Base-by-base conservation (phyloP, 768 basidiomycete species). In the Trametes sanguinea region DNA sequence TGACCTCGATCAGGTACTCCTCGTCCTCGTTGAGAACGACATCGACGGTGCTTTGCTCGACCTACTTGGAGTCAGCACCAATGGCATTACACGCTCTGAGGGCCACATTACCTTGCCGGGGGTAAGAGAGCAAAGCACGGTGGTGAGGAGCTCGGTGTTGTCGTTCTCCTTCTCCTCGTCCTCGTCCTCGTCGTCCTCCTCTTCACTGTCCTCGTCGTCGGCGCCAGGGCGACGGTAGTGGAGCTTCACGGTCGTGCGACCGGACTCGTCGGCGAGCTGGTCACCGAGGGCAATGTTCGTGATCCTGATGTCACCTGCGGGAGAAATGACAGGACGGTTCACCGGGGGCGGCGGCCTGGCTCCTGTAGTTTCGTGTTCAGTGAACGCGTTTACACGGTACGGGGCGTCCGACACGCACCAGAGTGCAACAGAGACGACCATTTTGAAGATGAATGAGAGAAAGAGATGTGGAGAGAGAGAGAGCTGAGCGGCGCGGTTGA, bases 241-340 rank as follows among this genome's bases (percentile, higher is more conserved):
- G 60, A 92, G 76, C 74, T 90, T 92, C 67, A 91, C 78, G 22
- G 85, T 82, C 29, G 87, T 86, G 56, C 90, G 78, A 13, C 81
- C 83, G 39, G 78, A 76, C 52, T 77, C 68, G 72, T 93, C 88
- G 42, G 75, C 78, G 59, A 95, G 77, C 67, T 84, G 80, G 60
- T 92, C 88, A 54, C 89, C 89, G 52, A 95, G 84, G 2, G 93
- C 84, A 47, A 87, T 85, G 72, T 94, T 94, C 71, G 91, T 93
- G 70, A 97, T 83, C 70, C 83, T 81, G 71, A 95, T 76, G 75
- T 91, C 89, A 39, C 81, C 81, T 57, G 83, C 82, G 60, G 89
- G 84, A 27, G 80, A 70, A 71, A 94, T 66, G 54, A 79, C 76
- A 70, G 85, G 85, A 76, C 62, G 81, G 75, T 67, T 88, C 74